Conservation (phyloP, 2,329 filamentous ascomycete species). For the Aspergillus fijiensis region DNA sequence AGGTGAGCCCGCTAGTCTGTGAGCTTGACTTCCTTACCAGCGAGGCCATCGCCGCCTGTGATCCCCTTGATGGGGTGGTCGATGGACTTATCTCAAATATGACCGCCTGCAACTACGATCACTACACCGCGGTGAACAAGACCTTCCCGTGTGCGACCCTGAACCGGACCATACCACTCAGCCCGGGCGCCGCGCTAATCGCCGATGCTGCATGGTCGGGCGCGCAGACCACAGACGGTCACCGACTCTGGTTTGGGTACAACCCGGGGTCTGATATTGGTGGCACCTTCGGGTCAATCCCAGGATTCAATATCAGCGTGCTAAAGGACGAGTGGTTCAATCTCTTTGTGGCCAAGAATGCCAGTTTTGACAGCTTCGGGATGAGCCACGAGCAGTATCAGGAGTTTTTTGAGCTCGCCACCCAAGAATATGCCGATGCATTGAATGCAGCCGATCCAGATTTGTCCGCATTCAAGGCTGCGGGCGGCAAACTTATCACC, state of each 20-base stretch:
- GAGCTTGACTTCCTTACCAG: neutral
- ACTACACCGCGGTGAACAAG: constrained; percentile 1
- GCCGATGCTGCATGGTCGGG: constrained; percentile 13
- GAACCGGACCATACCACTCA: constrained; percentile 4
- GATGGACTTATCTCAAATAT: constrained; percentile 7
- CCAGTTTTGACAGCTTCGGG: too few species aligned
- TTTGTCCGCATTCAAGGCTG: too few species aligned
- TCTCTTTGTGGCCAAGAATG: too few species aligned
- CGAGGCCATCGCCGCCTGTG: constrained; percentile 1
- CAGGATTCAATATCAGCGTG: too few species aligned
- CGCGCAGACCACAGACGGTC: constrained; percentile 42
- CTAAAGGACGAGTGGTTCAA: too few species aligned
- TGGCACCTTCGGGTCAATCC: neutral
- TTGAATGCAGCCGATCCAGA: too few species aligned
- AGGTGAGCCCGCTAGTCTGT: neutral
- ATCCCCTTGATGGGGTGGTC: constrained; percentile 5
- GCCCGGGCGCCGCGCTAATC: constrained; percentile 6
- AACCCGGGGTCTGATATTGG: constrained; percentile 10
- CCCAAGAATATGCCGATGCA: too few species aligned
- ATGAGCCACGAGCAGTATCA: too few species aligned
- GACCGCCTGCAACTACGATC: constrained; percentile 1
- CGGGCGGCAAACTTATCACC: too few species aligned
- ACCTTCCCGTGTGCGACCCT: constrained; percentile 1
- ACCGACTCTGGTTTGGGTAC: constrained; percentile 45
- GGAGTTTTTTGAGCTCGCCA: too few species aligned